These are phyloP conservation scores for Heliosperma pusillum DNA, from an alignment of 148 eudicot genomes.

Conservation along the genomic window DNA sequence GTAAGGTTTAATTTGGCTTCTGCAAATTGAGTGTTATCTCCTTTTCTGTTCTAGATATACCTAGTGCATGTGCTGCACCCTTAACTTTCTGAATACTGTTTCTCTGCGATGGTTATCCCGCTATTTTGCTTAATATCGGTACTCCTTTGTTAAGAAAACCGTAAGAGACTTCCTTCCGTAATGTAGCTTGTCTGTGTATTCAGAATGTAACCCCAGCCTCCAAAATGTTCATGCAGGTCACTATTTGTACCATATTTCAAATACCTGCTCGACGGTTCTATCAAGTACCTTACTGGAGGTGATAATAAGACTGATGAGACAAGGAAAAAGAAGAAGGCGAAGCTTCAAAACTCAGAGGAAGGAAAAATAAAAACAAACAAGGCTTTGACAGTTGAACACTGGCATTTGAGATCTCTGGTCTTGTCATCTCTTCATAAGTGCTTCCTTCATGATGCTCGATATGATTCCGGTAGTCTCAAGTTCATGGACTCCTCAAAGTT, in stretches of 20 bases:
- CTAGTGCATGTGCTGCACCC: too few species aligned
- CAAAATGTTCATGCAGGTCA: slow-evolving; percentile 44
- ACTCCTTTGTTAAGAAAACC: background rate
- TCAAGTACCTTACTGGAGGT: slow-evolving; percentile 53
- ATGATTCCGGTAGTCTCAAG: slow-evolving; percentile 65
- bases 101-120: too few species aligned
- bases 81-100: too few species aligned
- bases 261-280: slow-evolving; percentile 63
- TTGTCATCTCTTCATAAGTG: slow-evolving; percentile 80
- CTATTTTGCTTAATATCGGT: background rate
- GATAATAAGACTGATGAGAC: slow-evolving; percentile 33
- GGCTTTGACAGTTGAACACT: slow-evolving; percentile 34
- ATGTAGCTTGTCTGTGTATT: background rate
- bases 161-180: too few species aligned
- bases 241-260: slow-evolving; percentile 95
- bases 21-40: too few species aligned
- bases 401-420: slow-evolving; percentile 80
- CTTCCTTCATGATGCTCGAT: slow-evolving; percentile 77
- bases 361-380: slow-evolving; percentile 24
- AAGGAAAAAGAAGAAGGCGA: slow-evolving; percentile 77
- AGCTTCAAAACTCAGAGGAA: slow-evolving; percentile 36
- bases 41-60: too few species aligned
- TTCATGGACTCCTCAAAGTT: slow-evolving; percentile 78
- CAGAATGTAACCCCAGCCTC: slow-evolving; percentile 1
- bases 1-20: too few species aligned